Conservation (phyloP, 2,329 filamentous ascomycete species). For the Penicillium italicum region DNA sequence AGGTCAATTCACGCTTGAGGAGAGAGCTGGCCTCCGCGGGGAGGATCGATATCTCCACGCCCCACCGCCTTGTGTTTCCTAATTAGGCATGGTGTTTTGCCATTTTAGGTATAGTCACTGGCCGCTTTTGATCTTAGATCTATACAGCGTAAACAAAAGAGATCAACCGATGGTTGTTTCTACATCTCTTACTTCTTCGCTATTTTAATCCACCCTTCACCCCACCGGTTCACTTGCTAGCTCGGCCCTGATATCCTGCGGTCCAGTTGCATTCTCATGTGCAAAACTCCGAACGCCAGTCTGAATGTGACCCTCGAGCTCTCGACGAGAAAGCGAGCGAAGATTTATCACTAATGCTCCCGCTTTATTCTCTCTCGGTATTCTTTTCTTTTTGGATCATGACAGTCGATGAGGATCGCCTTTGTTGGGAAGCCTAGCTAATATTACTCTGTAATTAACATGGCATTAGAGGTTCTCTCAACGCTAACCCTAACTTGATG, state of each 20-base stretch:
- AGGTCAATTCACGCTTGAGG: neutral
- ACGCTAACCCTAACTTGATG: no score
- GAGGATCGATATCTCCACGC: slow-evolving; percentile 7
- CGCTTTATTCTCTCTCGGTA: neutral
- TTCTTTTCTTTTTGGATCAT: neutral
- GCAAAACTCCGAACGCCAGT: neutral
- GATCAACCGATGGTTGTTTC: neutral
- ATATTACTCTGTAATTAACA: no score
- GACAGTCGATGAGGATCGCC: no score
- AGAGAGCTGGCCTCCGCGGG: slow-evolving; percentile 10
- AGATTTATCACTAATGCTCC: neutral
- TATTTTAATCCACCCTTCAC: neutral
- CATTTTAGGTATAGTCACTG: neutral
- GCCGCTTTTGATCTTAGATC: neutral
- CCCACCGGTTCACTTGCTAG: neutral
- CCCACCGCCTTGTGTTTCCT: slow-evolving; percentile 5
- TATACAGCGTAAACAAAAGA: neutral
- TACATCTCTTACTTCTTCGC: neutral
- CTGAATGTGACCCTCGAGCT: neutral
- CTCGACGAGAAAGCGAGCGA: neutral
- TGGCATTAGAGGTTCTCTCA: no score
- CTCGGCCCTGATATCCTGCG: neutral
- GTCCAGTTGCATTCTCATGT: neutral
- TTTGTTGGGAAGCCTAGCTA: no score
- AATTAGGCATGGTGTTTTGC: neutral